These are phyloP conservation scores for Leptodermis oblonga DNA, from an alignment of 257 asterid genomes.

Conservation along the genomic window DNA sequence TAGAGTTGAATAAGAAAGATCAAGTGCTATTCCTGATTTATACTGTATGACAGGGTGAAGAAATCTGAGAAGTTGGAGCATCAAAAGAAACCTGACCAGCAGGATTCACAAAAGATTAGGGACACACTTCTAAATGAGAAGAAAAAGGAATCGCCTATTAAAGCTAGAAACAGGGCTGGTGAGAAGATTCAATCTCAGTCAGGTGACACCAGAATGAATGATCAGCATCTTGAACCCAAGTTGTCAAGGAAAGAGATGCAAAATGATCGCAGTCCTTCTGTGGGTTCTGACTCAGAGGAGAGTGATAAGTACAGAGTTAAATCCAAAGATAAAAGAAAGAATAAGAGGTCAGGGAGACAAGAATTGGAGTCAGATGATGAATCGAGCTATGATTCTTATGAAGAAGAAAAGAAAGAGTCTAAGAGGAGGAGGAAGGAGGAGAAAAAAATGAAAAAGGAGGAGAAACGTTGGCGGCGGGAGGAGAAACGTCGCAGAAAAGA, in stretches of 20 bases:
- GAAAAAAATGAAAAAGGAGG: slow-evolving; percentile 66
- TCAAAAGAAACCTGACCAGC: slow-evolving; percentile 32
- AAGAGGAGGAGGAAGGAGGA: slow-evolving; percentile 82
- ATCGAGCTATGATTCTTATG: slow-evolving; percentile 70
- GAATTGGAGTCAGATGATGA: slow-evolving; percentile 51
- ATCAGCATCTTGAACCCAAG: slow-evolving; percentile 27
- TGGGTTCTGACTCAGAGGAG: slow-evolving; percentile 47
- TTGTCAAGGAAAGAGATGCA: slow-evolving; percentile 38
- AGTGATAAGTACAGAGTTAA: slow-evolving; percentile 38
- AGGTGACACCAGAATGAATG: slow-evolving; percentile 32
- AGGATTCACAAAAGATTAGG: slow-evolving; percentile 31
- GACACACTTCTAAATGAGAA: slow-evolving; percentile 28
- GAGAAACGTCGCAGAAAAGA: slow-evolving; percentile 65
- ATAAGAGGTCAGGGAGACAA: slow-evolving; percentile 44
- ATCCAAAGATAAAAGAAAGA: slow-evolving; percentile 63
- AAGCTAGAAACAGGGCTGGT: slow-evolving; percentile 29
- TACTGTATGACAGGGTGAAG: slow-evolving; percentile 38
- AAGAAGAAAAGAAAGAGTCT: slow-evolving; percentile 69
- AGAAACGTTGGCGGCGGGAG: slow-evolving; percentile 61
- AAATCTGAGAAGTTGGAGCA: slow-evolving; percentile 35
- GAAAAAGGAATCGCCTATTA: slow-evolving; percentile 37
- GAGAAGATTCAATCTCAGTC: slow-evolving; percentile 32
- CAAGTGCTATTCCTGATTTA: slow-evolving; percentile 20
- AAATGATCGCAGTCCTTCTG: slow-evolving; percentile 38
- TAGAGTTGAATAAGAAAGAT: slow-evolving; percentile 33